These are phyloP conservation scores for Nannochloropsis salina DNA, from an alignment of 108 stramenopile species.

Conservation along the genomic window DNA sequence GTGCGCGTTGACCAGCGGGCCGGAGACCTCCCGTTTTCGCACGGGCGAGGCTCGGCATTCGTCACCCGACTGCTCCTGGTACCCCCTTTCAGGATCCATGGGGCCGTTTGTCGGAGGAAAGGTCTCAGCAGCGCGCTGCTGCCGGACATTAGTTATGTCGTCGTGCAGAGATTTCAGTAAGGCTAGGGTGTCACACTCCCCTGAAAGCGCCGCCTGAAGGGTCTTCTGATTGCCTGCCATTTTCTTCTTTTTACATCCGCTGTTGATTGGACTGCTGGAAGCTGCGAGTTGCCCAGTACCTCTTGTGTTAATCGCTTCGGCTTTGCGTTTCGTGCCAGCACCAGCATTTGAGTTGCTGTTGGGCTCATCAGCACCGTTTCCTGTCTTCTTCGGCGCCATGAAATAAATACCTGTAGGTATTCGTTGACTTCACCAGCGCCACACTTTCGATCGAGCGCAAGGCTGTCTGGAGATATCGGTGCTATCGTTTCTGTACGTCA, in stretches of 20 bases:
- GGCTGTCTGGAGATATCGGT: too few relatives aligned
- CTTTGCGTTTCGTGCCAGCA: conserved; percentile 1
- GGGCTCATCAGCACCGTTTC: not conserved
- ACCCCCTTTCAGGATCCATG: not conserved
- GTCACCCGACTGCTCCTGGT: not conserved
- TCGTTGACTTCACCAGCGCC: too few relatives aligned
- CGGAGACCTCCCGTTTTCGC: not conserved
- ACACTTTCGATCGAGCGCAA: too few relatives aligned
- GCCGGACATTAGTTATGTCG: not conserved
- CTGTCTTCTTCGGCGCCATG: conserved; percentile 10
- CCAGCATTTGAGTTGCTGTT: not conserved
- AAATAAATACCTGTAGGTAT: not conserved
- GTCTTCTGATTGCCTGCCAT: not conserved
- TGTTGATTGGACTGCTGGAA: not conserved
- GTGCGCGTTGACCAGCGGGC: not conserved
- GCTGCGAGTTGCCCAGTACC: not conserved
- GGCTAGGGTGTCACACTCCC: not conserved
- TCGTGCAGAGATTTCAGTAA: conserved; percentile 1
- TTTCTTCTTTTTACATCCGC: not conserved
- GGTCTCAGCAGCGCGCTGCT: not conserved
- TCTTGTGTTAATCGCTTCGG: not conserved
- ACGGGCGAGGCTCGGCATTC: not conserved
- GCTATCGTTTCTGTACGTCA: too few relatives aligned
- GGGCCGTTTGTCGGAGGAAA: not conserved
- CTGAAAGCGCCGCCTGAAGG: not conserved